These are phyloP conservation scores for Batkoa obscura DNA, from an alignment of 371 early-diverging fungal species.

Conservation along the genomic window DNA sequence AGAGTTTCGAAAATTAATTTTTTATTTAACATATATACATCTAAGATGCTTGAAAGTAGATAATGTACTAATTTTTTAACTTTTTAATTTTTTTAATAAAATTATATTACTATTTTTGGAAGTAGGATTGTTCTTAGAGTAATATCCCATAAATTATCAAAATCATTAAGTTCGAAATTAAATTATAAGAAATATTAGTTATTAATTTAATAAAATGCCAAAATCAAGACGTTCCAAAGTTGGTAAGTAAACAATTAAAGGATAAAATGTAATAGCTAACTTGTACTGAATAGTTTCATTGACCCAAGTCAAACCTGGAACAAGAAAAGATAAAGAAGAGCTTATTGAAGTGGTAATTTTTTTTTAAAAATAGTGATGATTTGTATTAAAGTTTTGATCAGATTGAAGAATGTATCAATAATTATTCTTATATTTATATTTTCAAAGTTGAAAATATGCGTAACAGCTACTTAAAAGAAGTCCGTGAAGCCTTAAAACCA, in stretches of 20 bases:
- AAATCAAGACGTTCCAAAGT: constrained; percentile 52
- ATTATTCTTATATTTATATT: constrained; percentile 58
- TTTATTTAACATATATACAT: not conserved
- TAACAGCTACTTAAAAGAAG: constrained; percentile 70
- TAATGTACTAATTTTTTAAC: not conserved
- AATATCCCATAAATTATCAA: not conserved
- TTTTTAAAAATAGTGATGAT: not conserved
- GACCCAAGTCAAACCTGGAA: constrained; percentile 71
- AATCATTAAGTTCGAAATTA: not conserved
- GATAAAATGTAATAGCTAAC: not conserved
- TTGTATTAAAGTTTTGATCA: not conserved
- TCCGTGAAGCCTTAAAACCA: constrained; percentile 47
- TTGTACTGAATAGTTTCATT: constrained; percentile 35
- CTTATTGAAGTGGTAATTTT: constrained; percentile 44
- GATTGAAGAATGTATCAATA: constrained; percentile 47
- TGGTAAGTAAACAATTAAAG: constrained; percentile 15
- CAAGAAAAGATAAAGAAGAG: constrained; percentile 52
- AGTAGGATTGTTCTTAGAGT: not conserved
- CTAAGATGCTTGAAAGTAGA: not conserved
- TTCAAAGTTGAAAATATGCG: constrained; percentile 83
- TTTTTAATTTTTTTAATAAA: not conserved
- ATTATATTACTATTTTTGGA: not conserved
- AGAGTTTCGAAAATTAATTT: not conserved
- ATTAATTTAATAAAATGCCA: constrained; percentile 32
- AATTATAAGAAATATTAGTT: too few relatives aligned